phyloP scores from a whole-genome alignment of 345 rosid species.

The Gossypium longicalyx region DNA sequence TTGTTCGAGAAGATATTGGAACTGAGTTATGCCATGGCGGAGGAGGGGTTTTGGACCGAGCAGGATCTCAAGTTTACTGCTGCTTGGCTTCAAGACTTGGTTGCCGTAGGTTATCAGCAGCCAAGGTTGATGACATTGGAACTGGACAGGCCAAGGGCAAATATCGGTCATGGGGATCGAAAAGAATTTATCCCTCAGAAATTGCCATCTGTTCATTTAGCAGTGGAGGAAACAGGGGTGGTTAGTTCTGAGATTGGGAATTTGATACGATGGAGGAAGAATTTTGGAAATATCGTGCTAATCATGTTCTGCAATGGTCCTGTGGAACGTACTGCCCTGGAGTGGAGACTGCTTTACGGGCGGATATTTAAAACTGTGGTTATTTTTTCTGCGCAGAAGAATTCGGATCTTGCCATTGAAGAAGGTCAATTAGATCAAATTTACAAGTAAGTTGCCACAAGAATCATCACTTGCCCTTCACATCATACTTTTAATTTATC shows the following conservation, averaged over 20 bases:
- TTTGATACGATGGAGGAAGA: slow-evolving; percentile 92
- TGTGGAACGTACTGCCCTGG: slow-evolving; percentile 89
- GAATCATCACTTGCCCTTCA: not conserved
- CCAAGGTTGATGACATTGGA: slow-evolving; percentile 96
- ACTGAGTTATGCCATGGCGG: slow-evolving; percentile 87
- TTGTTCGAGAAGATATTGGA: slow-evolving; percentile 84
- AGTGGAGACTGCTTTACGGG: slow-evolving; percentile 96
- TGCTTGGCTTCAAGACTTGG: slow-evolving; percentile 98
- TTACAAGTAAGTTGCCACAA: slow-evolving; percentile 62
- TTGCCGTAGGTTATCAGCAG: slow-evolving; percentile 88
- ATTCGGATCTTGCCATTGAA: slow-evolving; percentile 75
- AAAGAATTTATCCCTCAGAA: slow-evolving; percentile 82
- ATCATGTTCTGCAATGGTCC: slow-evolving; percentile 92
- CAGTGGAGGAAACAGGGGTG: slow-evolving; percentile 87
- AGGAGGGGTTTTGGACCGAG: slow-evolving; percentile 94
- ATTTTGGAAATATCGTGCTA: slow-evolving; percentile 88
- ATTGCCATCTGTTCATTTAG: slow-evolving; percentile 92
- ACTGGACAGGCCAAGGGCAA: slow-evolving; percentile 74
- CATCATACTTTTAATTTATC: slow-evolving; percentile 5
- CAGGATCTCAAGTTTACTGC: slow-evolving; percentile 84
- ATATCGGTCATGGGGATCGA: slow-evolving; percentile 85
- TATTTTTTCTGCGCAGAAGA: slow-evolving; percentile 70
- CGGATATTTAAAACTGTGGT: slow-evolving; percentile 89
- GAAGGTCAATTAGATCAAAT: slow-evolving; percentile 65
- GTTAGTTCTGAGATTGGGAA: slow-evolving; percentile 90